These are phyloP conservation scores for Ogataea nakhonphanomensis DNA, from an alignment of 805 yeast genomes.

Conservation along the genomic window DNA sequence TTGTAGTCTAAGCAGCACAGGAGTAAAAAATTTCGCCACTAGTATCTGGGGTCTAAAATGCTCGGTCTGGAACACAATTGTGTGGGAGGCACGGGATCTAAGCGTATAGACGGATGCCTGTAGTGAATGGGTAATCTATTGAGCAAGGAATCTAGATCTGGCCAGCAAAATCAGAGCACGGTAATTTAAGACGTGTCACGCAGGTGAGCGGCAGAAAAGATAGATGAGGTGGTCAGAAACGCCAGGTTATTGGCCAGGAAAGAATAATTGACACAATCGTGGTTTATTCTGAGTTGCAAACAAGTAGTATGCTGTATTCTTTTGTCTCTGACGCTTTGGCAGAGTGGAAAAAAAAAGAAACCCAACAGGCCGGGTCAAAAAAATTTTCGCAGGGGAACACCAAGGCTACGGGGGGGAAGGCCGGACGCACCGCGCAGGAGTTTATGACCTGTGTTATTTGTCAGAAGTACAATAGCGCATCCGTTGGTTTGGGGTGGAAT, in stretches of 20 bases:
- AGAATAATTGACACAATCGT: neutral
- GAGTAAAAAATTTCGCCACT: constrained; percentile 13
- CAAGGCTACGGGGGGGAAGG: constrained; percentile 3
- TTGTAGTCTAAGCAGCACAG: constrained; percentile 11
- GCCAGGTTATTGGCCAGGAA: neutral
- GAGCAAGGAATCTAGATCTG: constrained; percentile 6
- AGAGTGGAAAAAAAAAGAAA: constrained; percentile 11
- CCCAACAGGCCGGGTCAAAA: constrained; percentile 11
- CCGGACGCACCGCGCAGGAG: constrained; percentile 4
- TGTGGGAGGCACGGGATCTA: neutral
- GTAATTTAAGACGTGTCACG: neutral
- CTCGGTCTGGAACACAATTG: constrained; percentile 7
- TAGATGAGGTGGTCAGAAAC: neutral
- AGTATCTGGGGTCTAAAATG: constrained; percentile 1
- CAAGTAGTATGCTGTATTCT: constrained; percentile 8
- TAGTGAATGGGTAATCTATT: neutral
- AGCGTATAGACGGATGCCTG: neutral
- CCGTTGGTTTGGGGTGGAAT: neutral
- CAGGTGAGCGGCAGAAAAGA: neutral
- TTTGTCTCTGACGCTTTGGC: constrained; percentile 10
- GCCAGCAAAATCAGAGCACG: constrained; percentile 4
- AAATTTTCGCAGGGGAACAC: constrained; percentile 10
- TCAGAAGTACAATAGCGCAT: constrained; percentile 1
- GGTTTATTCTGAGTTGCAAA: constrained; percentile 5
- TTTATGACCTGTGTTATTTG: neutral